Percentiles rank a stretch among this genome's conserved stretches.
phyloP scores from a whole-genome alignment of 2,329 filamentous ascomycete species.

The Nemania sp. region DNA sequence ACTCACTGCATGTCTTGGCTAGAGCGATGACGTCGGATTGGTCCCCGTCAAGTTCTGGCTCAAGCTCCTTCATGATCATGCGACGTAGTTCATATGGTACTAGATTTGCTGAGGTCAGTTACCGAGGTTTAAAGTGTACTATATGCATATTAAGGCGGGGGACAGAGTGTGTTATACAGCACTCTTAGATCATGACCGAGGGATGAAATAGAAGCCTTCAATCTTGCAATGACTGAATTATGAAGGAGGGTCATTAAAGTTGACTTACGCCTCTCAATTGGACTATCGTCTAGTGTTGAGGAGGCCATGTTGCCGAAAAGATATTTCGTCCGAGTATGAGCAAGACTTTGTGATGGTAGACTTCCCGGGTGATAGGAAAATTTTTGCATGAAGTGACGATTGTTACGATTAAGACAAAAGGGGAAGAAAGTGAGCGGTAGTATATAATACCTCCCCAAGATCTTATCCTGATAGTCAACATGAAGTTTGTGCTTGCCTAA shows the following conservation, averaged over 20 bases:
- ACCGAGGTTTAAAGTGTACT: not conserved
- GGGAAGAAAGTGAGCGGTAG: too few relatives aligned
- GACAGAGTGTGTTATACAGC: not conserved
- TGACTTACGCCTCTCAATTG: not conserved
- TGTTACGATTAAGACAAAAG: too few relatives aligned
- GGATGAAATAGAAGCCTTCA: not conserved
- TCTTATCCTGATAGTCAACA: too few relatives aligned
- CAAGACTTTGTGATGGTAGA: too few relatives aligned
- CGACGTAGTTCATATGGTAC: not conserved
- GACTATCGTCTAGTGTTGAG: not conserved
- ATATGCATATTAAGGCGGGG: not conserved
- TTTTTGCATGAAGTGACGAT: too few relatives aligned
- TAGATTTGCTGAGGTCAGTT: not conserved
- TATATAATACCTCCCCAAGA: too few relatives aligned
- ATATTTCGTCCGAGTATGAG: too few relatives aligned
- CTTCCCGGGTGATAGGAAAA: too few relatives aligned
- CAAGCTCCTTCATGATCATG: not conserved
- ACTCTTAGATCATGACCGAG: not conserved
- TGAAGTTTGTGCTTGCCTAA: too few relatives aligned
- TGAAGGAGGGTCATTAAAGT: not conserved
- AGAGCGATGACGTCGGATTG: not conserved
- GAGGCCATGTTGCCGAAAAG: not conserved
- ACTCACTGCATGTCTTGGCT: conserved; percentile 3
- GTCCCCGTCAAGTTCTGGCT: too few relatives aligned
- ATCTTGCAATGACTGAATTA: not conserved